Base-by-base conservation (phyloP, 2,329 filamentous ascomycete genomes). In the Didymella exigua region DNA sequence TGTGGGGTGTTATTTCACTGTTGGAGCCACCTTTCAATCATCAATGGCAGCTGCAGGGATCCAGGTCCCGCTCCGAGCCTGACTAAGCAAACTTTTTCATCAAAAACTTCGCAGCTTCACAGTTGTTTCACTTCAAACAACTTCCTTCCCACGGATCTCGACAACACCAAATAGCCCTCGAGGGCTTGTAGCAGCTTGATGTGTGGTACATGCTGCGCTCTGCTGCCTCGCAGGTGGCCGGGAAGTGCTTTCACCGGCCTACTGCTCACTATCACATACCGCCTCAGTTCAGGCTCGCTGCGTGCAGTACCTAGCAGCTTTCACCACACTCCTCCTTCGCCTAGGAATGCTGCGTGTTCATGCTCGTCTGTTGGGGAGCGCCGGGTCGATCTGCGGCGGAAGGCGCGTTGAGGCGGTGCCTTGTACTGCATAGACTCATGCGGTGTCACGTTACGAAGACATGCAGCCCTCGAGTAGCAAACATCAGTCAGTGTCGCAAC, bases 21-120 rank as follows among this genome's bases (percentile, higher is more conserved):
- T 55, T 55, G 47, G 52, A 55, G 52, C 52, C 52, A 55, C 45
- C 50, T 55, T 55, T 55, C 52, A 50, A 33, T 49, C 50, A 50
- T 55, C 52, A 50, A 33, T 49, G 43, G 34, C 37, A 33, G 43
- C 37, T 38, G 26, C 51, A 54, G 38, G 51, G 51, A 37, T 49
- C 13, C 31, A 7, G 44, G 43, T 50, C 48, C 49, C 49, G 44
- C 37, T 42, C 37, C 30, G 31, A 19, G 19, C 5, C 9, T 55
- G 46, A 55, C 52, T 55, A 55, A 55, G 52, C 52, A 30, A 47
- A 10, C 5, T 16, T 45, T 46, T 55, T 9, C 30, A 46, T 50
- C 36, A 55, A 55, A 55, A 55, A 30, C 47, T 50, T 34, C 46
- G 47, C 46, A 42, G 23, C 23, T 37, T 36, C 21, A 21, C 24